phyloP scores from a whole-genome alignment of 2,329 filamentous ascomycete genomes.

The Karstenula rhodostoma region DNA sequence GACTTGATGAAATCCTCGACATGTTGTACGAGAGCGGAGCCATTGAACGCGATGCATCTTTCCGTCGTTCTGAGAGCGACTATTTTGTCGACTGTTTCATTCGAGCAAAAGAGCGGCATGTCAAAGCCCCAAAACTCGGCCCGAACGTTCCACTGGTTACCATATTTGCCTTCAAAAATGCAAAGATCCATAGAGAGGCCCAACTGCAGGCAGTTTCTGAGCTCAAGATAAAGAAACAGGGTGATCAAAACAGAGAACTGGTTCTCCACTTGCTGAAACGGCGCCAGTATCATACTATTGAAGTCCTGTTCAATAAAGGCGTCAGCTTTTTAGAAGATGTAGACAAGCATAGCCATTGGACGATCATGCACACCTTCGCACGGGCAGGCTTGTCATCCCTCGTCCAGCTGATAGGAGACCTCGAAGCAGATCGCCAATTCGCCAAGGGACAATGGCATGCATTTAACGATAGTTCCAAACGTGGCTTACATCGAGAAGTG shows the following conservation, averaged over 20 bases:
- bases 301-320: slow-evolving; percentile 7
- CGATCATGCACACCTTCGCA: neutral
- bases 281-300: slow-evolving; percentile 9
- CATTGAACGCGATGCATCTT: too few relatives aligned
- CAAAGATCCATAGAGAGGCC: neutral
- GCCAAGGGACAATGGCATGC: slow-evolving; percentile 1
- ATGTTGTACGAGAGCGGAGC: slow-evolving; percentile 7
- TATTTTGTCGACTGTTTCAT: neutral
- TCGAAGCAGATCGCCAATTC: neutral
- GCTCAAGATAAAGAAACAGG: neutral
- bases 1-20: slow-evolving; percentile 18
- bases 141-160: neutral
- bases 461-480: neutral
- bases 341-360: neutral
- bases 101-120: neutral
- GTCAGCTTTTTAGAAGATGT: slow-evolving; percentile 7
- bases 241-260: neutral
- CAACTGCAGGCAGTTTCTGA: neutral
- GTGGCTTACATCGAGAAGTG: neutral
- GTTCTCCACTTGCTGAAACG: neutral
- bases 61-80: neutral
- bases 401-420: neutral
- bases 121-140: neutral
- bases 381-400: neutral
- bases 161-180: neutral